Base-by-base conservation (phyloP, 305 asterid species). In the Solanum hybrid region DNA sequence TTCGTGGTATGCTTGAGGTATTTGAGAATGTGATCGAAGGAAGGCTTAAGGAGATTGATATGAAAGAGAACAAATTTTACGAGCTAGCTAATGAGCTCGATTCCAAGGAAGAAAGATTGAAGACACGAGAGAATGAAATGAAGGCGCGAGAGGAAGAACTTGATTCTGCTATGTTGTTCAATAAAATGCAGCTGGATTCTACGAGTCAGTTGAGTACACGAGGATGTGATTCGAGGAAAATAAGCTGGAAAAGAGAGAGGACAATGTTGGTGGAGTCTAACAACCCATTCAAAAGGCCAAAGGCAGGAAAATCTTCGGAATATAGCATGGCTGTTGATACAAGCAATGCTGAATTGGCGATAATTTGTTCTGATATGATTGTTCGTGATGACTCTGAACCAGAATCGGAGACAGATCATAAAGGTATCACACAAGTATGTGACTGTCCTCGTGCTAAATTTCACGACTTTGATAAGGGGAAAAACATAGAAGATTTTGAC, bases 391-490 rank as follows among this genome's bases (percentile, higher is more conserved):
- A 27, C 2, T 84, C 39, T 29, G 88, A 31, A 15, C 12, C 76
- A 51, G 72, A 51, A 31, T 0, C 32, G 6, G 77, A 84, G 31
- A 57, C 76, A 51, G 75, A 83, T 51, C 17, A 45, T 22, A 29
- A 83, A 6, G 75, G 41, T 20, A 22, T 29, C 72, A 83, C 15
- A 57, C 41, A 85, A 57, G 88, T 85, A 11, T 20, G 34, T 10
- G 86, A 83, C 27, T 85, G 88, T 85, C 88, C 88, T 85, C 45
- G 77, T 12, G 88, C 77, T 6, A 61, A 20, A 32, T 85, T 85
- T 57, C 88, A 85, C 20, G 77, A 57, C 11, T 85, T 85, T 85
- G 88, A 85, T 0, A 85, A 85, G 41, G 77, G 7, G 12, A 85
- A 85, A 2, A 26, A 6, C 14, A 32, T 10, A 31, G 41, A 68